Evolutionary conservation across 2,329 filamentous ascomycete species (phyloP), one percentile per base, ranked within the genome.

Genomic region (Nemania abortiva): DNA sequence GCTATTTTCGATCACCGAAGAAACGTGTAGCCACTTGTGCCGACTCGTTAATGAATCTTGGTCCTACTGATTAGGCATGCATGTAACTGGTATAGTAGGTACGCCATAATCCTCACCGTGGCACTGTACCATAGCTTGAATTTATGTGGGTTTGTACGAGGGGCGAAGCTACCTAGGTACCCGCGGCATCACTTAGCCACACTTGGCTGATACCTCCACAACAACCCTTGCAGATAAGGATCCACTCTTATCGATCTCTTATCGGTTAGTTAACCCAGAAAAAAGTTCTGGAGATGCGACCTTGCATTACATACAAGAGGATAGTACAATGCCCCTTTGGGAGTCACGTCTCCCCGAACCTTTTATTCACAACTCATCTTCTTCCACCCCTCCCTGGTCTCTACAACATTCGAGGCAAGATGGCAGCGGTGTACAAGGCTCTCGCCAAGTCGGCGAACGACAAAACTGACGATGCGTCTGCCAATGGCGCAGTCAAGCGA

Each of bases 361-460:
- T 13, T 45, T 29, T 10, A 65, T 52, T 42, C 29, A 55, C n/a
- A 47, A 24, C 22, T 37, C 18, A 53, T 54, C 7, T 42, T 11
- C 27, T 20, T 11, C 27, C 11, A 18, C 7, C 27, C 45, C 59
- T 2, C 45, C 45, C 52, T 5, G 2, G 6, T 54, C 29, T n/a
- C 22, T 1, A 53, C 3, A 11, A 22, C 7, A 22, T 27, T 9
- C 9, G 2, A 27, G 13, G 24, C 50, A 81, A 73, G 70, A 92
- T 93, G 91, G 90, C 91, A 58, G 85, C 91, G 50, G 91, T 93
- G 29, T 93, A 93, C 83, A 93, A 93, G 79, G 90, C 91, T 18
- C 83, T 94, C 61, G 91, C 90, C 6, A 92, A 91, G 81, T 81
- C 82, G 64, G 83, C 81, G 63, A 81, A 82, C 69, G 81, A 83